phyloP scores from a whole-genome alignment of 169 alveolate genomes.

The Plasmodium blacklocki region DNA sequence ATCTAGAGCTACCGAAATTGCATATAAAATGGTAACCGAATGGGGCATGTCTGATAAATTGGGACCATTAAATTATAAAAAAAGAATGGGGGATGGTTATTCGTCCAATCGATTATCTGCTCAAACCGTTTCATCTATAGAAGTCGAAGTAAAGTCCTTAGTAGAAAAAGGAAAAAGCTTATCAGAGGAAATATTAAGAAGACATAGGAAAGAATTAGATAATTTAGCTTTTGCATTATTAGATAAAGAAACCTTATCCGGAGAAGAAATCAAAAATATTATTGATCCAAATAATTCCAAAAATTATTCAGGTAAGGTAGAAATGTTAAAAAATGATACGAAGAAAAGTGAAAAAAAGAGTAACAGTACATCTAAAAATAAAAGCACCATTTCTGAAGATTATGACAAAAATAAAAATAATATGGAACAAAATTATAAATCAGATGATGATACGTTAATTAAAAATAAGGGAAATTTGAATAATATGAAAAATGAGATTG shows the following conservation, averaged over 20 bases:
- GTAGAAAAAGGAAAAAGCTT: constrained; percentile 85
- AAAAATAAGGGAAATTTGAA: not conserved
- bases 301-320: constrained; percentile 30
- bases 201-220: constrained; percentile 85
- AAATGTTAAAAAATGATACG: constrained; percentile 6
- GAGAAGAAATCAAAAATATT: constrained; percentile 85
- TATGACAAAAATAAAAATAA: constrained; percentile 3
- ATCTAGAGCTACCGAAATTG: constrained; percentile 90
- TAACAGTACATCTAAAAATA: not conserved
- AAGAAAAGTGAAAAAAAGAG: not conserved
- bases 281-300: constrained; percentile 76
- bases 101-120: constrained; percentile 80
- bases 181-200: constrained; percentile 88
- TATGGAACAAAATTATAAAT: not conserved
- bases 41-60: constrained; percentile 94
- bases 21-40: constrained; percentile 90
- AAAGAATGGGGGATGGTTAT: constrained; percentile 81
- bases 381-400: not conserved
- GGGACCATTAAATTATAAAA: constrained; percentile 86
- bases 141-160: constrained; percentile 83
- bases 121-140: constrained; percentile 82
- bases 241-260: constrained; percentile 89
- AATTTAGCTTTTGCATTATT: constrained; percentile 84
- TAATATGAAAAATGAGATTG: not conserved
- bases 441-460: not conserved